Conservation (phyloP, 176 grass and related monocot species). For the Cymbopogon citratus region DNA sequence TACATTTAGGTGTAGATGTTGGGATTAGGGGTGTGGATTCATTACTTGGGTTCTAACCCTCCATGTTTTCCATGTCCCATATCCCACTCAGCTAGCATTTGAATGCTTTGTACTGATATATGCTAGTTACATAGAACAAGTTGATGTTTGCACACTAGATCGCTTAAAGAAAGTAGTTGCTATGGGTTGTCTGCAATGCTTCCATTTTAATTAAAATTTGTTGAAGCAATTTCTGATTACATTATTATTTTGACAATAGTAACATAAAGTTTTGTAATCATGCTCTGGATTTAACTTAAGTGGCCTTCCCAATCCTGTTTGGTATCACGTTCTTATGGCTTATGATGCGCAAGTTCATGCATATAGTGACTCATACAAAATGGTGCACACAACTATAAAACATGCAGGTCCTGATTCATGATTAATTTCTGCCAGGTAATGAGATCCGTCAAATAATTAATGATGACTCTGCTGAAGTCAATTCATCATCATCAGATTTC, state of each 20-base stretch:
- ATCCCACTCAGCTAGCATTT: neutral
- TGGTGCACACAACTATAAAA: neutral
- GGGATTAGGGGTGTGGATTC: neutral
- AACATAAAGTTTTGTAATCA: neutral
- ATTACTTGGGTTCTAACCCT: neutral
- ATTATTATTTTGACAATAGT: neutral
- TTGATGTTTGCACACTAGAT: neutral
- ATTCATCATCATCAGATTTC: slow-evolving; percentile 75
- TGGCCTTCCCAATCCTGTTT: neutral
- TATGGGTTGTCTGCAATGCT: neutral
- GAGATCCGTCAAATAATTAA: slow-evolving; percentile 65
- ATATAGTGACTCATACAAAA: neutral
- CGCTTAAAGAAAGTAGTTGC: neutral
- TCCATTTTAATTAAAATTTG: neutral
- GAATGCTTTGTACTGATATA: neutral
- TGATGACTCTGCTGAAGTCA: slow-evolving; percentile 72
- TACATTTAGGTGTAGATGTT: neutral
- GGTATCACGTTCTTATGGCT: neutral
- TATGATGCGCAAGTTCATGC: neutral
- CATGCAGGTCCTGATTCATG: neutral
- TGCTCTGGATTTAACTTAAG: neutral
- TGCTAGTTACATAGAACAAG: neutral
- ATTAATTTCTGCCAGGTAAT: slow-evolving; percentile 54
- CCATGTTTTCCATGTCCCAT: neutral
- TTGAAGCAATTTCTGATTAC: neutral